Percentiles rank a stretch among this genome's conserved stretches.
Evolutionary conservation across 495 filamentous ascomycete species (phyloP).

Genomic region (Penicillium ucsense): DNA sequence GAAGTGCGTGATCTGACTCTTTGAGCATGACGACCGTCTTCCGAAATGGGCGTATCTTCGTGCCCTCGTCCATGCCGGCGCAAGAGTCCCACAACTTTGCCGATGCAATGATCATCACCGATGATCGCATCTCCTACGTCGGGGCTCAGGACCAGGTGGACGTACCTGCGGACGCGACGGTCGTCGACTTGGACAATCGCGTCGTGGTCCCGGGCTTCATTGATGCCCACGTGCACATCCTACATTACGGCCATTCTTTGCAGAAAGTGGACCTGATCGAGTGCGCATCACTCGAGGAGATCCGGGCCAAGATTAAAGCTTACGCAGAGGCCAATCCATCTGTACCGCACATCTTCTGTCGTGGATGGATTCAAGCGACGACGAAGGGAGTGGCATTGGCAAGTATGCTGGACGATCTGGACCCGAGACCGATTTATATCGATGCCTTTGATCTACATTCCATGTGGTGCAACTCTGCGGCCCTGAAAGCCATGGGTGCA

Average conservation of each 20-base stretch:
- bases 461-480: constrained; percentile 51
- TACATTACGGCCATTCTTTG: constrained; percentile 50
- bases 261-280: constrained; percentile 44
- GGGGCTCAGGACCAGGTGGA: constrained; percentile 28
- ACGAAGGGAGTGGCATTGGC: constrained; percentile 42
- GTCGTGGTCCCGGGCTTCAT: constrained; percentile 55
- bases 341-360: constrained; percentile 41
- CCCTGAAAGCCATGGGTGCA: constrained; percentile 41
- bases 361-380: constrained; percentile 53
- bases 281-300: constrained; percentile 46
- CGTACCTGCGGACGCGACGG: constrained; percentile 18
- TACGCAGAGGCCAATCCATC: constrained; percentile 42
- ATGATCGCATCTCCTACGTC: constrained; percentile 21
- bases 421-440: constrained; percentile 47
- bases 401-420: constrained; percentile 42
- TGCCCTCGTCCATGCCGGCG: constrained; percentile 14
- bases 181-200: constrained; percentile 35
- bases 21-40: constrained; percentile 30
- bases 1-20: constrained; percentile 27
- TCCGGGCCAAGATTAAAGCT: constrained; percentile 37
- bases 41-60: constrained; percentile 36
- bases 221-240: constrained; percentile 54
- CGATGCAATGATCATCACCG: constrained; percentile 29
- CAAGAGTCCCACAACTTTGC: constrained; percentile 23
- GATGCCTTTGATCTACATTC: constrained; percentile 56